Conservation (phyloP, 2,329 filamentous ascomycete genomes). For the Arthrinium puccinioides region DNA sequence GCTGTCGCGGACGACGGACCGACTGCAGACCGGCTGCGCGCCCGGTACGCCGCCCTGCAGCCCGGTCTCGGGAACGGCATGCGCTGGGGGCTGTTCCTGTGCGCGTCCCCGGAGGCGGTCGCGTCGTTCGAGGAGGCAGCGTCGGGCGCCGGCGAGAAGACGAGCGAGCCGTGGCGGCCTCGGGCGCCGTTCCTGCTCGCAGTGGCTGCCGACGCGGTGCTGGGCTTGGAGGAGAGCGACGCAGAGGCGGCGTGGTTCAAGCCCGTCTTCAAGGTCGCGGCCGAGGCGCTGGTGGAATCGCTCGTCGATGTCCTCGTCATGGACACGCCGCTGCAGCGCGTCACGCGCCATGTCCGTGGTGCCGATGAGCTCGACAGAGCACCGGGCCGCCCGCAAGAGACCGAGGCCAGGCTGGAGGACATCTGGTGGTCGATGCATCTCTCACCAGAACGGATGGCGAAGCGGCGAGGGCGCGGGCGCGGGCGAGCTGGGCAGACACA, state of each 20-base stretch:
- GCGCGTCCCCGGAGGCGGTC: slow-evolving; percentile 10
- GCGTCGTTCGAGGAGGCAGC: slow-evolving; percentile 5
- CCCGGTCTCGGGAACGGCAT: slow-evolving; percentile 2
- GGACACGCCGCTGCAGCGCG: not conserved
- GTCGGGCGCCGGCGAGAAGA: not conserved
- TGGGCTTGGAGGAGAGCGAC: slow-evolving; percentile 6
- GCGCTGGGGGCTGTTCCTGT: too few species aligned
- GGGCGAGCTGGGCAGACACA: too few species aligned
- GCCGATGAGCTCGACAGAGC: not conserved
- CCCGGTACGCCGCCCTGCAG: not conserved
- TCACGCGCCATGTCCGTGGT: slow-evolving; percentile 7
- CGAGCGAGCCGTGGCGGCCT: slow-evolving; percentile 5
- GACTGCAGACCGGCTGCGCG: slow-evolving; percentile 2
- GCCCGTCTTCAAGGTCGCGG: slow-evolving; percentile 12
- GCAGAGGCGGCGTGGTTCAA: slow-evolving; percentile 11
- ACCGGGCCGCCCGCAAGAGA: not conserved
- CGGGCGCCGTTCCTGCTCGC: slow-evolving; percentile 10
- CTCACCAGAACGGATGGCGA: not conserved
- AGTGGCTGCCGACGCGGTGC: slow-evolving; percentile 8
- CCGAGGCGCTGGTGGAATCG: slow-evolving; percentile 10
- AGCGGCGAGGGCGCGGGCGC: too few species aligned
- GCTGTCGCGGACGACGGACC: not conserved
- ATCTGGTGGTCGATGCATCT: not conserved
- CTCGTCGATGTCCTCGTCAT: slow-evolving; percentile 8
- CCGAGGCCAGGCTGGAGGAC: not conserved